Evolutionary conservation across 495 filamentous ascomycete species (phyloP).

Genomic region (Pyrenopolyporus hunteri): DNA sequence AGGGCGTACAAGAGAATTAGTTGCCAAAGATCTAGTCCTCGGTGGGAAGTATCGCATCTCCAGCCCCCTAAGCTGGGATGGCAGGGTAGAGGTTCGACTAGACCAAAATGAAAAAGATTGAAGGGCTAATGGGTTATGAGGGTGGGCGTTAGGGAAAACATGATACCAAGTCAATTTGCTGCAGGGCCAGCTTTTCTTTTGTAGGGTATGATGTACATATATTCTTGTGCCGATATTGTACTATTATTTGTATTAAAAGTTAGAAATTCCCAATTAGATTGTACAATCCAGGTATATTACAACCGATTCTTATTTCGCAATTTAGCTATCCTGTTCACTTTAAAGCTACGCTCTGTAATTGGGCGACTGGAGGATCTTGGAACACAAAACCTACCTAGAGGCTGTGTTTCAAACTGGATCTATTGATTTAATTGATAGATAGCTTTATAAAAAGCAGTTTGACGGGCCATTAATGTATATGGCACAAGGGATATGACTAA

Average conservation of each 20-base stretch:
- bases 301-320: neutral
- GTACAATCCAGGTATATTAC: neutral
- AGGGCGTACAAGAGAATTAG: slow-evolving; percentile 87
- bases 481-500: too few relatives aligned
- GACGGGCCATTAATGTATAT: too few relatives aligned
- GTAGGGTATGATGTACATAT: slow-evolving; percentile 3
- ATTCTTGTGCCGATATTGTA: slow-evolving; percentile 10
- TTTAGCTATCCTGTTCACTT: too few relatives aligned
- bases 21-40: slow-evolving; percentile 78
- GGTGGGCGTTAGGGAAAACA: neutral
- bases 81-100: slow-evolving; percentile 37
- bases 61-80: slow-evolving; percentile 41
- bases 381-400: too few relatives aligned
- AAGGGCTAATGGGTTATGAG: neutral
- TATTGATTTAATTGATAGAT: too few relatives aligned
- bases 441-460: too few relatives aligned
- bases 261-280: too few relatives aligned
- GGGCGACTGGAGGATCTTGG: too few relatives aligned
- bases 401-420: too few relatives aligned
- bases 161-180: neutral
- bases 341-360: too few relatives aligned
- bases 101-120: slow-evolving; percentile 21
- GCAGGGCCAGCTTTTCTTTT: slow-evolving; percentile 28
- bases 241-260: too few relatives aligned
- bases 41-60: slow-evolving; percentile 79